Percentiles rank a stretch among this genome's conserved stretches.
Conservation (phyloP, 176 grass and related monocot genomes). For the Calamus simplicifolius region DNA sequence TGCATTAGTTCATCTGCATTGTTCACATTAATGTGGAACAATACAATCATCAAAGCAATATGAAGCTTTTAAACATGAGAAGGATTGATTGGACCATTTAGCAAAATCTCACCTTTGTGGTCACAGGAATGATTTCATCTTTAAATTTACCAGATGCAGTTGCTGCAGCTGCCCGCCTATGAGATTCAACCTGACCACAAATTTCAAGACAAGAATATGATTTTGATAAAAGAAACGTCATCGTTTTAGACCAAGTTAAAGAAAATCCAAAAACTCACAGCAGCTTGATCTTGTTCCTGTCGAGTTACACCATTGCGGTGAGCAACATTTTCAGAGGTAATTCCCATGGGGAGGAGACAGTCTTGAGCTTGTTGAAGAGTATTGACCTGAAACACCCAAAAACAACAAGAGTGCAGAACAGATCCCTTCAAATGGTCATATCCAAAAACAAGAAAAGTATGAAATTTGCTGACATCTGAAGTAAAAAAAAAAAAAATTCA, state of each 20-base stretch:
- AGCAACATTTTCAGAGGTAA: conserved; percentile 98
- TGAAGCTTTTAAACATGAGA: too few species aligned
- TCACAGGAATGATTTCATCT: conserved; percentile 85
- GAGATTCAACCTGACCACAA: conserved; percentile 61
- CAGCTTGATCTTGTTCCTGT: conserved; percentile 84
- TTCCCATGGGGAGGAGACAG: conserved; percentile 96
- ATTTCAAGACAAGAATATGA: background rate
- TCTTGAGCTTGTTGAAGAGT: conserved; percentile 75
- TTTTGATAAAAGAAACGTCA: conserved; percentile 1
- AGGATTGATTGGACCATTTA: too few species aligned
- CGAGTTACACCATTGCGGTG: conserved; percentile 68
- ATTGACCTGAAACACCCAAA: conserved; percentile 38
- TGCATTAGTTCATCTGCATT: too few species aligned
- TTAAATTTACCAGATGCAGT: conserved; percentile 92
- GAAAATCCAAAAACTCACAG: conserved; percentile 48
- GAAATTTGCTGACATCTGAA: background rate
- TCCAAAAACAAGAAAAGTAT: too few species aligned
- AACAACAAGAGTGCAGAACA: background rate
- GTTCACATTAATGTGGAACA: too few species aligned
- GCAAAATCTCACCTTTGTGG: conserved; percentile 54
- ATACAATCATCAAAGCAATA: too few species aligned
- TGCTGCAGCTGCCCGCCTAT: conserved; percentile 74
- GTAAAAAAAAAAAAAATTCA: background rate
- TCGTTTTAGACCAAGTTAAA: background rate
- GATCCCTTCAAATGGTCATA: too few species aligned